A percentile compares a stretch with the other conserved stretches of the same genome.
Evolutionary conservation across 1,284 basidiomycete species (phyloP).

Genomic region (Heterobasidion occidentale): DNA sequence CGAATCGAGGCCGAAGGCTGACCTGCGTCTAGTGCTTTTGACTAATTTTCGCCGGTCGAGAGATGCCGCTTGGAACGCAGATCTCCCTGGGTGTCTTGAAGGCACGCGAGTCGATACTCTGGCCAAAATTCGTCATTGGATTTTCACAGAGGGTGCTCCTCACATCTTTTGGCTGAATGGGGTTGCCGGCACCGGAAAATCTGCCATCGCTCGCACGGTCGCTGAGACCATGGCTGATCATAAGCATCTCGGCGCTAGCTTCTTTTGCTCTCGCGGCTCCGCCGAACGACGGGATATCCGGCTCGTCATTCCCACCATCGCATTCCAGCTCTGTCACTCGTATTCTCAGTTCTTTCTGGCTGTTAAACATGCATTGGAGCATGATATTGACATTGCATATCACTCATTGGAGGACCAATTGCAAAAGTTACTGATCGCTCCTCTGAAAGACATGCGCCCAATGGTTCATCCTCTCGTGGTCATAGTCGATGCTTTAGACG

Average conservation of each 20-base stretch:
- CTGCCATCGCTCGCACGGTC: conserved; percentile 12
- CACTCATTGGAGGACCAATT: conserved; percentile 5
- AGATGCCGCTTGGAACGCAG: too few relatives aligned
- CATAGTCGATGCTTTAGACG: conserved; percentile 21
- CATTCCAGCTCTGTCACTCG: conserved; percentile 14
- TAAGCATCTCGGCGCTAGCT: conserved; percentile 19
- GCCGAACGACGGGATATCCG: conserved; percentile 12
- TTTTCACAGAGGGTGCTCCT: too few relatives aligned
- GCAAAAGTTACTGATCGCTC: conserved; percentile 15
- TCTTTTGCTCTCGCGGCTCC: conserved; percentile 22
- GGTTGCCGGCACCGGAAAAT: conserved; percentile 11
- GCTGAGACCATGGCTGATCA: not conserved
- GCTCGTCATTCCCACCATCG: conserved; percentile 18
- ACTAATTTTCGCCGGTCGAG: too few relatives aligned
- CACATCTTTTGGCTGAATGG: conserved; percentile 11
- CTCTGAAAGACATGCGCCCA: conserved; percentile 2
- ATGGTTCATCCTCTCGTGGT: conserved; percentile 10
- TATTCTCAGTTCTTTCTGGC: conserved; percentile 9
- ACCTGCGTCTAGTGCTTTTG: too few relatives aligned
- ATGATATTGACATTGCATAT: too few relatives aligned
- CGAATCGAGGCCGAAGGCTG: too few relatives aligned
- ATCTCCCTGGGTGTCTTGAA: not conserved
- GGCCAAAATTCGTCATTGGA: not conserved
- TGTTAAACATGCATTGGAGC: conserved; percentile 3
- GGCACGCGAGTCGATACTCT: not conserved